Base-by-base conservation (phyloP, 2,329 filamentous ascomycete genomes). In the Penicillium sp. region DNA sequence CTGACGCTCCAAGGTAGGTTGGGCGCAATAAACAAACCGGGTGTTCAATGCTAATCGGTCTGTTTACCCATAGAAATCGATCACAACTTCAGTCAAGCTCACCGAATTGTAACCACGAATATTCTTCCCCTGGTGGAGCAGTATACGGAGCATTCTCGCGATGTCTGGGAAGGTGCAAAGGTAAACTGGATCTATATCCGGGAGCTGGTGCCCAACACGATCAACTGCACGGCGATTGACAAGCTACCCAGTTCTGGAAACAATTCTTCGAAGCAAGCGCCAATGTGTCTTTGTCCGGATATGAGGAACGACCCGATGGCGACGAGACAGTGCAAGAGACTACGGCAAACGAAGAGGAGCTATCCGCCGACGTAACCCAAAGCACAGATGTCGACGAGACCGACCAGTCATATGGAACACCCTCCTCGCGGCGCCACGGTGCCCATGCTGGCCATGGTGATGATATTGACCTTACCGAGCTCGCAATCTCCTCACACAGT, bases 251-350 rank as follows among this genome's bases (percentile, higher is more conserved):
- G 91, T 99, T 99, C 80, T 99, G 95, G 95, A 99, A 99, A 80
- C 93, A 98, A 82, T 99, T 99, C 83, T 99, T 99, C 79, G 95
- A 99, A 80, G 93, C 95, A 38, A 97, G 93, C 53, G 95, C 95
- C 75, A 98, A 99, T 73, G 94, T 99, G 28, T 97, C 94, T 12
- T 86, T 99, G 12, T 97, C 93, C 0, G 93, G 93, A 30, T 97
- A 99, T 77, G 94, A 97, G 75, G 93, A 96, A 73, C 84, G 88
- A 24, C 87, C 87, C 15, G 76, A 77, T 7, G 81, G 82, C 28
- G 88, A 90, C n/a, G 87, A 85, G 56, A 72, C 84, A 73, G 60
- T 81, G 77, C 53, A 81, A 44, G 80, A 80, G 73, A 71, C 86
- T 80, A 75, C 80, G 59, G 83, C 81, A 1, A 84, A 84, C 0